A percentile compares a stretch with the other conserved stretches of the same genome.
phyloP scores from a whole-genome alignment of 345 rosid species.

The Boechera retrofracta region DNA sequence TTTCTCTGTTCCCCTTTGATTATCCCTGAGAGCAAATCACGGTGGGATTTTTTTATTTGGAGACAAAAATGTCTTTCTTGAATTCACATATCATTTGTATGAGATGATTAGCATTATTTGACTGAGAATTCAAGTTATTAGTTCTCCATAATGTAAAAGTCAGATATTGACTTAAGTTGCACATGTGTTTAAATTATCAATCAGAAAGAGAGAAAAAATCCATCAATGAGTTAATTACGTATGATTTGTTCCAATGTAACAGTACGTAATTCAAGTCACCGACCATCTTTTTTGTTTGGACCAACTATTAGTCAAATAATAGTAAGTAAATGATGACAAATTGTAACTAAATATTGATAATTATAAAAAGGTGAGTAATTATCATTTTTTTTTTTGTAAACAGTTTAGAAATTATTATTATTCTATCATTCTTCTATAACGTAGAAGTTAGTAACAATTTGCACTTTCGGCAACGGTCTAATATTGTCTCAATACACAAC shows the following conservation, averaged over 20 bases:
- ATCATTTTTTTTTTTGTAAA: not conserved
- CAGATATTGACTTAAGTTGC: constrained; percentile 32
- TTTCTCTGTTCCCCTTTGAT: constrained; percentile 18
- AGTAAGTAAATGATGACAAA: not conserved
- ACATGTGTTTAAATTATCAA: constrained; percentile 42
- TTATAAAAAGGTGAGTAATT: not conserved
- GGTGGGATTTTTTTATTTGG: constrained; percentile 45
- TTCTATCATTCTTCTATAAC: not conserved
- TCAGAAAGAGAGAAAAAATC: not conserved
- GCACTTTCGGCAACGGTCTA: constrained; percentile 24
- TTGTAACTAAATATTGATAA: not conserved
- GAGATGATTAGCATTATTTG: constrained; percentile 25
- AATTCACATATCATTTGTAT: constrained; percentile 30
- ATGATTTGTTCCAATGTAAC: constrained; percentile 24
- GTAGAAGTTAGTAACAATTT: not conserved
- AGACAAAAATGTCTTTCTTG: constrained; percentile 27
- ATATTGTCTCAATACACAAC: not conserved
- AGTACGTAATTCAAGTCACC: constrained; percentile 29
- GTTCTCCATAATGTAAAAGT: constrained; percentile 40
- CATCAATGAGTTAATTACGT: constrained; percentile 25
- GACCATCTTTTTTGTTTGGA: constrained; percentile 23
- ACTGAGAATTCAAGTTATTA: constrained; percentile 25
- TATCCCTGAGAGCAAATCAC: constrained; percentile 45
- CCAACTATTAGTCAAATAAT: constrained; percentile 21
- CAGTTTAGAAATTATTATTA: not conserved